Base-by-base conservation (phyloP, 2,329 filamentous ascomycete genomes). In the Trichoderma hamatum region DNA sequence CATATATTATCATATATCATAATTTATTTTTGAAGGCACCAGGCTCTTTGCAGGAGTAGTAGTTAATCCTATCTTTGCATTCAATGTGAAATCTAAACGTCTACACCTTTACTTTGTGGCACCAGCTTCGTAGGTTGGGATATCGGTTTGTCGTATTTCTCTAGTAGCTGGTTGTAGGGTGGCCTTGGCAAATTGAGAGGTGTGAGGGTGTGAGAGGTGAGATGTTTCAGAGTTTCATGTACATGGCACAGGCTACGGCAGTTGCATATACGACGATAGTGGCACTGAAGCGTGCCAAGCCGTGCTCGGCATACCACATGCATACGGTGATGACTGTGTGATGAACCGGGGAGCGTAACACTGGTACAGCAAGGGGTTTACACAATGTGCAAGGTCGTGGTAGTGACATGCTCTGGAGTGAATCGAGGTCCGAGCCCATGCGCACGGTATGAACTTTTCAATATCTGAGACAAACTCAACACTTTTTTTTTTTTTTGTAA, bases 161-260 rank as follows among this genome's bases (percentile, higher is more conserved):
- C 26, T 56, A 4, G 10, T 26, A 14, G 10, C 49, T 26, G 11
- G 13, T n/a, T 32, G 28, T 19, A 34, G 54, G 54, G 34, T 30
- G 54, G 30, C 19, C 21, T 28, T 58, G 30, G 9, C 54, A 34
- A 36, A 59, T 19, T 21, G 21, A 34, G 32, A 13, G 55, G 32
- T 39, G 32, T n/a, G 55, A 5, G 55, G 32, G 6, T 32, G 32
- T 39, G 32, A 30, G 55, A 5, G 55, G 55, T 39, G 36, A 34
- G 34, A 14, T 26, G 34, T 24, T 59, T 59, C 34, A 24, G n/a
- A 39, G 56, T 59, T 59, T 59, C 34, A 43, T 59, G 19, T 43
- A 19, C 56, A 63, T 63, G 36, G 19, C 60, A 39, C 60, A 63
- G 5, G 60, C 21, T 26, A 54, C 61, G 49, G 61, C 61, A 54